Evolutionary conservation across 768 basidiomycete genomes (phyloP).

Genomic region (Amylocystis lapponica): DNA sequence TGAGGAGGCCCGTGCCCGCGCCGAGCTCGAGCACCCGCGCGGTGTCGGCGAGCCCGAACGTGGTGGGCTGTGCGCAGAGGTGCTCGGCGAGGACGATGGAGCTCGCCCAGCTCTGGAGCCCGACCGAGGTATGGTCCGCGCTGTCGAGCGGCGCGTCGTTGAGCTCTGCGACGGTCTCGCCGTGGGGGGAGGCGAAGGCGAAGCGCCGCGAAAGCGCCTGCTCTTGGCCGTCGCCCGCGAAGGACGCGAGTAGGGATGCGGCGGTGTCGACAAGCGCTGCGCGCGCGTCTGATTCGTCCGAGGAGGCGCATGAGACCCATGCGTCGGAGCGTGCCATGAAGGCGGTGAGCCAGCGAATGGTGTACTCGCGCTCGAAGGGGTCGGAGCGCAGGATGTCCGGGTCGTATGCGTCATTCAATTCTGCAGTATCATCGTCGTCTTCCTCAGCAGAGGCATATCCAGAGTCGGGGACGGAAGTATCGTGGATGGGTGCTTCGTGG

Average conservation of each 20-base stretch:
- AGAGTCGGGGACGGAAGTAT: slow-evolving; percentile 54
- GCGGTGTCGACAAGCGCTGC: slow-evolving; percentile 48
- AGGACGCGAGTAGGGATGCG: slow-evolving; percentile 48
- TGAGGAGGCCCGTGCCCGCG: slow-evolving; percentile 80
- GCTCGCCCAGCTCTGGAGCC: slow-evolving; percentile 82
- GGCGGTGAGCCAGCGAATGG: slow-evolving; percentile 72
- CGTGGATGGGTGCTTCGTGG: slow-evolving; percentile 29
- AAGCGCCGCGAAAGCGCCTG: slow-evolving; percentile 46
- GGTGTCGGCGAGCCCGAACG: slow-evolving; percentile 29
- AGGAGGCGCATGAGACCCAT: slow-evolving; percentile 34
- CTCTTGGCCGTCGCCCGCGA: slow-evolving; percentile 40
- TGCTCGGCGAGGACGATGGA: slow-evolving; percentile 65
- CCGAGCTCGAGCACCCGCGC: slow-evolving; percentile 66
- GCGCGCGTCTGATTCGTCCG: slow-evolving; percentile 35
- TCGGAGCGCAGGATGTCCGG: slow-evolving; percentile 53
- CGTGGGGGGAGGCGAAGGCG: slow-evolving; percentile 30
- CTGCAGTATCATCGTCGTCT: slow-evolving; percentile 38
- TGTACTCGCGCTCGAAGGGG: slow-evolving; percentile 56
- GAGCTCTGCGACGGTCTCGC: slow-evolving; percentile 37
- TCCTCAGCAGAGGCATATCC: slow-evolving; percentile 75
- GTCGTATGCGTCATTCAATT: slow-evolving; percentile 23
- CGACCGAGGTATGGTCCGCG: slow-evolving; percentile 73
- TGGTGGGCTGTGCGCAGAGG: slow-evolving; percentile 44
- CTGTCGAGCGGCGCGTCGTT: slow-evolving; percentile 63
- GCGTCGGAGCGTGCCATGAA: slow-evolving; percentile 55